phyloP scores from a whole-genome alignment of 805 yeast species.

The Pichia nanzhaoensis region DNA sequence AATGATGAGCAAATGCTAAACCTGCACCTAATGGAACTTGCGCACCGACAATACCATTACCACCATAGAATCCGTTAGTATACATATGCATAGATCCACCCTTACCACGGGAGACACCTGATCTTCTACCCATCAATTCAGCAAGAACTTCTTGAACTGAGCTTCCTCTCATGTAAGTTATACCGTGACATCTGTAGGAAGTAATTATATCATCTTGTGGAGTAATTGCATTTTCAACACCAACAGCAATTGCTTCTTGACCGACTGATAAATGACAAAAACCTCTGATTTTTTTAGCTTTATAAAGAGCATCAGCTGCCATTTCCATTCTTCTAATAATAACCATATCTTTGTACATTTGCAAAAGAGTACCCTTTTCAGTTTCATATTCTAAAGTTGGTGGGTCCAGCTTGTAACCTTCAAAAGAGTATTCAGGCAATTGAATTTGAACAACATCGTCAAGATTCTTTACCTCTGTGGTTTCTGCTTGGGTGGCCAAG shows the following conservation, averaged over 20 bases:
- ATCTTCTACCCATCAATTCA: conserved; percentile 93
- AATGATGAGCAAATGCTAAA: conserved; percentile 96
- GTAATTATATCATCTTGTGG: conserved; percentile 85
- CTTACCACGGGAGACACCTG: conserved; percentile 94
- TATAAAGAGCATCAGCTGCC: conserved; percentile 97
- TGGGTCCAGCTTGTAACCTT: conserved; percentile 69
- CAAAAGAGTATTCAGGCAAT: conserved; percentile 77
- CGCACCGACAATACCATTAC: conserved; percentile 99
- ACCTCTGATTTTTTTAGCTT: conserved; percentile 97
- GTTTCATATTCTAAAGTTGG: conserved; percentile 74
- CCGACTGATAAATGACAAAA: conserved; percentile 98
- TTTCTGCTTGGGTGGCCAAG: conserved; percentile 27
- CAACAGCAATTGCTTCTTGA: conserved; percentile 98
- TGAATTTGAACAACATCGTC: conserved; percentile 37
- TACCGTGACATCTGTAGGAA: conserved; percentile 98
- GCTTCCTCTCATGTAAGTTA: conserved; percentile 94
- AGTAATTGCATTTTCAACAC: conserved; percentile 91
- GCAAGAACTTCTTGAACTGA: conserved; percentile 85
- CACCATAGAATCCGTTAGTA: conserved; percentile 94
- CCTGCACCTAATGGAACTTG: conserved; percentile 99
- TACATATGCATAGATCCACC: conserved; percentile 99
- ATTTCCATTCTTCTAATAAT: conserved; percentile 95
- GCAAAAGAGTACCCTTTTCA: conserved; percentile 69
- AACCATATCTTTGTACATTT: conserved; percentile 96
- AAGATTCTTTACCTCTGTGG: conserved; percentile 10